Base-by-base conservation (phyloP, 192 early-diverging fungal species). In the Rhizophagus clarus region DNA sequence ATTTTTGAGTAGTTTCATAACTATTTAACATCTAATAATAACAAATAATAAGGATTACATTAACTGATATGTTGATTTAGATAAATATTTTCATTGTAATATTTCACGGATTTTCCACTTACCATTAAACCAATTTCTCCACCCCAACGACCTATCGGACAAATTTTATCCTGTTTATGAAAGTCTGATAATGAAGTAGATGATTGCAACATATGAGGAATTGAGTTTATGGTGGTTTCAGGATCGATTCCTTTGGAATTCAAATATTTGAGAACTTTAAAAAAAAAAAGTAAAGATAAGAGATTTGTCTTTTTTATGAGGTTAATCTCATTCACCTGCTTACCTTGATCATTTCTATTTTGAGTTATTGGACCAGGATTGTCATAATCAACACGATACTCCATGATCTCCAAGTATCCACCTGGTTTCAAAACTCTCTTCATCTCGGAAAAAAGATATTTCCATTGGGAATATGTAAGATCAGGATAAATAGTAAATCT, bases 351-450 rank as follows among this genome's bases (percentile, higher is more conserved):
- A 7, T 56, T 22, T 17, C 15, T 56, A 56, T 22, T 22, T 56
- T 22, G 6, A 56, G 20, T 22, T 56, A 22, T 22, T 22, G 82
- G 81, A 61, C 84, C 82, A 15, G 82, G 31, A 72, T 83, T 82
- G 64, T 85, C 79, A 20, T 80, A 80, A 63, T 79, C 71, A 0
- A 81, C 72, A 29, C 84, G 81, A 6, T 77, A 82, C 62, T 90
- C 86, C 56, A 88, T 81, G 1, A 87, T 81, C 66, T 90, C 88
- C 1, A 90, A 61, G 74, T 81, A 87, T 0, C 89, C 89, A 75
- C 86, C 89, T 56, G 89, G 89, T 67, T 87, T 87, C 28, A 88
- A 62, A n/a, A 90, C 85, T 22, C 89, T 83, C 5, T 82, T 61
- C 20, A 86, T 80, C 76, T 90, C 83, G 62, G 81, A 74, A 20